Evolutionary conservation across 805 yeast genomes (phyloP), one percentile per base, ranked within the genome.

Genomic region (Saccharomycopsis capsularis): DNA sequence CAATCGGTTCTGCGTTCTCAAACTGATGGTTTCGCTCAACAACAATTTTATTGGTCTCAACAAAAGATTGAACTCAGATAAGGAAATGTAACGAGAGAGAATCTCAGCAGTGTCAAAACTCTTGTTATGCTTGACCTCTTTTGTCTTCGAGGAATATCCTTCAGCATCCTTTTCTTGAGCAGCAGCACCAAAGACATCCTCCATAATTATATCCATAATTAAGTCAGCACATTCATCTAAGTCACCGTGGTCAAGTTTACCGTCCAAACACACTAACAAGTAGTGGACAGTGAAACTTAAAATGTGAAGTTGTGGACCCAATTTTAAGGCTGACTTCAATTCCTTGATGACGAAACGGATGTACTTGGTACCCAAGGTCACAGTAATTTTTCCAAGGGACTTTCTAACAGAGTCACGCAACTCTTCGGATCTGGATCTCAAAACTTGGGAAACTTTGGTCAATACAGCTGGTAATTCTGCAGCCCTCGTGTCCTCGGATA

Each of bases 111-210:
- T 79, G 57, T 93, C 98, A 60, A 69, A 85, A 69, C 95, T 83
- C 66, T 88, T 88, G 60, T 86, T 87, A 55, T 79, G 82, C 62
- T 88, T 90, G 32, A 93, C 91, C 68, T 91, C 99, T 58, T 84
- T 85, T 80, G 89, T 85, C 53, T 82, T 80, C 27, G 86, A 81
- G 46, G 76, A 77, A 60, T 93, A 91, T 18, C 89, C 96, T 53
- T 89, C 97, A 3, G 93, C 90, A 55, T 93, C 98, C 62, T 93
- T 91, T 60, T 93, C 98, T 60, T 83, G 84, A 32, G 96, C 95
- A 3, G 95, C 85, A 7, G 82, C 76, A 22, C 99, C 99, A 64
- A 93, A 90, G 3, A 81, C 75, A 60, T 91, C 96, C 60, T 89
- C 95, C 96, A 91, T 91, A 21, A 90, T 72, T 15, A 88, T 70